phyloP scores from a whole-genome alignment of 257 asterid species.

The Primulina eburnea region DNA sequence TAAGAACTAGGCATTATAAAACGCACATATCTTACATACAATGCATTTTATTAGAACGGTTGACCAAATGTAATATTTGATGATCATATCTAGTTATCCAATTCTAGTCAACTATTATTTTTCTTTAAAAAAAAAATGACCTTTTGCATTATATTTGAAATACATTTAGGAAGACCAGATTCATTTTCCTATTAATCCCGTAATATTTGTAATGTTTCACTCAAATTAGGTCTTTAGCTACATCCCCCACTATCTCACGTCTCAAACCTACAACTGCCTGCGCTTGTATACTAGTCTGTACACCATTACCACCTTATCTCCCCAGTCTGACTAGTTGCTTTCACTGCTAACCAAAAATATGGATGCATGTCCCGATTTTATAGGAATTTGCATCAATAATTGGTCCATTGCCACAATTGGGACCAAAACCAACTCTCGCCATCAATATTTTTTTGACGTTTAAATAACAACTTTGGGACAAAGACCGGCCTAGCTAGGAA shows the following conservation, averaged over 20 bases:
- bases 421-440: background rate
- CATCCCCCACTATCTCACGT: background rate
- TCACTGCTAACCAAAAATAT: background rate
- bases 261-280: background rate
- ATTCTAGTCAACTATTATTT: no score
- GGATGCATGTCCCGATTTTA: background rate
- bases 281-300: background rate
- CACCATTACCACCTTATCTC: background rate
- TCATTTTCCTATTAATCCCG: no score
- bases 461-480: background rate
- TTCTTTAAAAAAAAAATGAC: no score
- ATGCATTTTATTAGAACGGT: no score
- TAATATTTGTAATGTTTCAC: no score
- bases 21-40: no score
- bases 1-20: no score
- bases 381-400: background rate
- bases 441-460: background rate
- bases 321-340: background rate
- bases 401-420: background rate
- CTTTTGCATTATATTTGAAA: no score
- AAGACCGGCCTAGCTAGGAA: background rate
- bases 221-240: no score
- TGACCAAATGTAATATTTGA: no score
- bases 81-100: no score
- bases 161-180: no score